Evolutionary conservation across 768 basidiomycete species (phyloP).

Genomic region (Vishniacozyma victoriae): DNA sequence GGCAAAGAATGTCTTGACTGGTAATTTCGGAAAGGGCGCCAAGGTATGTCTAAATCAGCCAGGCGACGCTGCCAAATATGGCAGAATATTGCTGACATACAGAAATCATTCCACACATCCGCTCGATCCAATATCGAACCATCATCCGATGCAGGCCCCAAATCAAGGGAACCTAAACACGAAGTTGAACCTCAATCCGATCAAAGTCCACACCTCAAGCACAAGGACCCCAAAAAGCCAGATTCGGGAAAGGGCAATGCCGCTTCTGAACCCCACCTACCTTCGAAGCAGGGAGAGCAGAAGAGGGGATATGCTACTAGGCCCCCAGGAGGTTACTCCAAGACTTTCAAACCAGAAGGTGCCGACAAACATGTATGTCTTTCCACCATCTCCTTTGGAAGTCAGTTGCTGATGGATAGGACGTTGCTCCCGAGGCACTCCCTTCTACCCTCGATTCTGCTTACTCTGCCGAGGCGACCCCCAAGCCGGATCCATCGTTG

Average conservation of each 20-base stretch:
- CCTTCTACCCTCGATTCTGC: slow-evolving; percentile 23
- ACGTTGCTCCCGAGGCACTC: too few species aligned
- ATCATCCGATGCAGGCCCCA: slow-evolving; percentile 4
- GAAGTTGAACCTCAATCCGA: slow-evolving; percentile 36
- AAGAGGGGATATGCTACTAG: slow-evolving; percentile 9
- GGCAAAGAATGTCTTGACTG: slow-evolving; percentile 10
- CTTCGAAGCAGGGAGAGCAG: slow-evolving; percentile 21
- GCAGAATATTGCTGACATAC: too few species aligned
- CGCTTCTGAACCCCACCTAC: slow-evolving; percentile 28
- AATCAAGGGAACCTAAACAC: slow-evolving; percentile 15
- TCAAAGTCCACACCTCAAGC: slow-evolving; percentile 42
- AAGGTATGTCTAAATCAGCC: too few species aligned
- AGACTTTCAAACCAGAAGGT: slow-evolving; percentile 16
- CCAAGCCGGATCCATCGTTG: slow-evolving; percentile 14
- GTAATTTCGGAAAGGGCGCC: background rate
- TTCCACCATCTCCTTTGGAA: too few species aligned
- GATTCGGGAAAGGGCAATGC: slow-evolving; percentile 41
- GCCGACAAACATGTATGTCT: too few species aligned
- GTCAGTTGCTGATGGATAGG: too few species aligned
- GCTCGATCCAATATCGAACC: slow-evolving; percentile 21
- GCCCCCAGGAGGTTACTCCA: slow-evolving; percentile 20
- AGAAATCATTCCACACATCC: slow-evolving; percentile 32
- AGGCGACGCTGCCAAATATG: too few species aligned
- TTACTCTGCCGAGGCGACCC: slow-evolving; percentile 11
- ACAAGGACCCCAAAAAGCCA: slow-evolving; percentile 14